Conservation (phyloP, 257 asterid species). For the Forsythia viridissima region DNA sequence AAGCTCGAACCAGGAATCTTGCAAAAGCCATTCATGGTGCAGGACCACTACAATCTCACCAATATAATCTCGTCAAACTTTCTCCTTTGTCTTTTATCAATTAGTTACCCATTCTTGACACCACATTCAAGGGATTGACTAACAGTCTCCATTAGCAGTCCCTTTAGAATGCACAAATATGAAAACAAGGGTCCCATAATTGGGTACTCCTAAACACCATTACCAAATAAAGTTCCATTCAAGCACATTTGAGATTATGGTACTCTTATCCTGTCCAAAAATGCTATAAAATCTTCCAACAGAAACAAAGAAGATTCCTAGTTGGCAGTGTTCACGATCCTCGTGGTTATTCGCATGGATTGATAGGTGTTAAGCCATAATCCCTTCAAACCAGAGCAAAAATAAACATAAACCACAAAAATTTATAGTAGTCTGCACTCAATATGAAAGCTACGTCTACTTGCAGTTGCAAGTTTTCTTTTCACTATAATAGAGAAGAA, state of each 20-base stretch:
- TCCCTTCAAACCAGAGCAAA: neutral
- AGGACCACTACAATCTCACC: constrained; percentile 43
- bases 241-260: constrained; percentile 34
- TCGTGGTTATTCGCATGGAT: constrained; percentile 27
- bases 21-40: constrained; percentile 26
- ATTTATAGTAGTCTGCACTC: too few relatives aligned
- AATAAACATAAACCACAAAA: neutral
- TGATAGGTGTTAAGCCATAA: neutral
- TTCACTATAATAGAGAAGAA: neutral
- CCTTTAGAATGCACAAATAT: constrained; percentile 32
- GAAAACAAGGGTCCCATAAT: constrained; percentile 41
- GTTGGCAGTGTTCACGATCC: constrained; percentile 44
- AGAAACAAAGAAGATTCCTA: constrained; percentile 52
- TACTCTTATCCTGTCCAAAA: constrained; percentile 30
- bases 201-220: constrained; percentile 37
- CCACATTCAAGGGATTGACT: constrained; percentile 62
- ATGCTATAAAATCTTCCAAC: constrained; percentile 44
- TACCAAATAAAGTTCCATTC: constrained; percentile 34
- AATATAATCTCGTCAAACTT: constrained; percentile 27
- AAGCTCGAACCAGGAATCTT: constrained; percentile 15
- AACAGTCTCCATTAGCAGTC: constrained; percentile 49
- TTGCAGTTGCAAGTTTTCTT: neutral
- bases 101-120: constrained; percentile 44
- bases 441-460: neutral
- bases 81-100: constrained; percentile 35